These are phyloP conservation scores for Dactylorhiza incarnata DNA, from an alignment of 106 monocot species.

Conservation along the genomic window DNA sequence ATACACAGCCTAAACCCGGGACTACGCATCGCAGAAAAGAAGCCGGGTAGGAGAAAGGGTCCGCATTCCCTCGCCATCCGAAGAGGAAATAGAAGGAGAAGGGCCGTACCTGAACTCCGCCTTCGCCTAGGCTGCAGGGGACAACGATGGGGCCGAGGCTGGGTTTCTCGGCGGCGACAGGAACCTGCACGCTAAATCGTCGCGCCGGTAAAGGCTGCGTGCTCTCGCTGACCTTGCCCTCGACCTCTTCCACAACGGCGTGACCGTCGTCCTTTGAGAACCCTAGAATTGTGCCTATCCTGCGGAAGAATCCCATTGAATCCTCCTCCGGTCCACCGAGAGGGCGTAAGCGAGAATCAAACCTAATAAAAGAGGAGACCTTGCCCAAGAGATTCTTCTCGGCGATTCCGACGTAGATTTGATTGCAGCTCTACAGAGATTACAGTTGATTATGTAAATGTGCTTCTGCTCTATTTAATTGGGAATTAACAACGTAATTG, in stretches of 20 bases:
- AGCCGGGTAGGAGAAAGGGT: too few species aligned
- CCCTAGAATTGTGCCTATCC: constrained; percentile 10
- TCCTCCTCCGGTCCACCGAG: not conserved
- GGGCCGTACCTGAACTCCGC: constrained; percentile 21
- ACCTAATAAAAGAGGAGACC: not conserved
- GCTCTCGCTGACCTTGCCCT: not conserved
- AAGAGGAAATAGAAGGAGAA: not conserved
- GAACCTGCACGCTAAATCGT: constrained; percentile 14
- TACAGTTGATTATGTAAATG: too few species aligned
- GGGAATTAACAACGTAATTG: too few species aligned
- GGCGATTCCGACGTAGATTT: too few species aligned
- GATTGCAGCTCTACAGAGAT: too few species aligned
- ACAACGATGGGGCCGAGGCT: constrained; percentile 15
- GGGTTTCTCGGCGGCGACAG: constrained; percentile 3
- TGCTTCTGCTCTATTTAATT: too few species aligned
- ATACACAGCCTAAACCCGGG: not conserved
- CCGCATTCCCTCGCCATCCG: too few species aligned
- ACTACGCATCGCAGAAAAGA: not conserved
- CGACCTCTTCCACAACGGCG: constrained; percentile 4
- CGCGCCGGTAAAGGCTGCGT: not conserved
- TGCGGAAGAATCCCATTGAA: constrained; percentile 10
- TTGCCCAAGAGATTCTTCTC: too few species aligned
- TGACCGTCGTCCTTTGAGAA: constrained; percentile 10
- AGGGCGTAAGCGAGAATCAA: not conserved
- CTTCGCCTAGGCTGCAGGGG: constrained; percentile 24